Conservation (phyloP, 768 basidiomycete genomes). For the Termitomyces sp. region DNA sequence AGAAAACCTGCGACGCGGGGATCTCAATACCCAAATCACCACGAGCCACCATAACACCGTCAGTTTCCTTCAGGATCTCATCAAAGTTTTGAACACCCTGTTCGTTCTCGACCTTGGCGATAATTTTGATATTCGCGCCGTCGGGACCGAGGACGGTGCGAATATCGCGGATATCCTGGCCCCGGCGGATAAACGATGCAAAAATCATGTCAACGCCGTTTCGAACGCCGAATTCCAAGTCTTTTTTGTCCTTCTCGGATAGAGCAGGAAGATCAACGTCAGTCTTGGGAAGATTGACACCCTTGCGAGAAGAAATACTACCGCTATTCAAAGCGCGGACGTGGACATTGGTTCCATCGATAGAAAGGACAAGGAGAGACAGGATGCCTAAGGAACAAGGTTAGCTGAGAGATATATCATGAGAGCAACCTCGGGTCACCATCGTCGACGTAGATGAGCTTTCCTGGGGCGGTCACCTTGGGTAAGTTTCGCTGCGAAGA, state of each 20-base stretch:
- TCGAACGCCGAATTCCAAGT: constrained; percentile 90
- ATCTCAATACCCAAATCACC: constrained; percentile 99
- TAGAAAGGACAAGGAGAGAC: constrained; percentile 85
- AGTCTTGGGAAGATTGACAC: constrained; percentile 98
- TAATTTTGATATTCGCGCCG: constrained; percentile 95
- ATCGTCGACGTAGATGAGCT: constrained; percentile 96
- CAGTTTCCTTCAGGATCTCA: constrained; percentile 90
- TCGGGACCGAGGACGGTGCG: constrained; percentile 90
- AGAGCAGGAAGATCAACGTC: constrained; percentile 95
- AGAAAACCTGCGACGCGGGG: constrained; percentile 97
- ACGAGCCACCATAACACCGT: constrained; percentile 99
- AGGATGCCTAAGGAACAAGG: constrained; percentile 55
- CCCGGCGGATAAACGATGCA: constrained; percentile 97
- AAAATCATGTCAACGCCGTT: constrained; percentile 99
- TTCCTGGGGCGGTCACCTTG: constrained; percentile 96
- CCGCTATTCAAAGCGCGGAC: constrained; percentile 92
- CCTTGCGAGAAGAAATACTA: constrained; percentile 91
- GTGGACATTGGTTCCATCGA: constrained; percentile 75
- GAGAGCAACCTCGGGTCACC: constrained; percentile 37
- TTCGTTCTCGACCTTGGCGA: constrained; percentile 99
- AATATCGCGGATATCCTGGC: constrained; percentile 91
- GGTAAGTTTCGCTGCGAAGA: constrained; percentile 71
- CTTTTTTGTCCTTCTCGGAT: constrained; percentile 97
- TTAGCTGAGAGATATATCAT: neutral
- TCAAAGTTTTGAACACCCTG: constrained; percentile 99